A percentile compares a stretch with the other conserved stretches of the same genome.
These are phyloP conservation scores for Verbena officinalis DNA, from an alignment of 257 asterid genomes.

Conservation along the genomic window DNA sequence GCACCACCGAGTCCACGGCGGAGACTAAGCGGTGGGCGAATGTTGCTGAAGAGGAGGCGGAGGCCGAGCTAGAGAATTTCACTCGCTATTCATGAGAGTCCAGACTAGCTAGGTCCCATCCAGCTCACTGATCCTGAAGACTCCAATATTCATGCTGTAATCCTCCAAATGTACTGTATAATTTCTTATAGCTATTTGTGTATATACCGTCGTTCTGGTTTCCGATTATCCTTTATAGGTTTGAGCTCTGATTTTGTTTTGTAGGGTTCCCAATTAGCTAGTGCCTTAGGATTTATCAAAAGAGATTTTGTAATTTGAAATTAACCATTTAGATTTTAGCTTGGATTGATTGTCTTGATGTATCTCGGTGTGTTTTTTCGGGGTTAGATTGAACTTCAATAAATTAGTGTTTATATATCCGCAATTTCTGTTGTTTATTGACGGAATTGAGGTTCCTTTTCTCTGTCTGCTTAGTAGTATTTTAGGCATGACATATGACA, in stretches of 20 bases:
- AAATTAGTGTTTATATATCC: conserved; percentile 20
- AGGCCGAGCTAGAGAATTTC: conserved; percentile 24
- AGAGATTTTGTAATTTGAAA: no score
- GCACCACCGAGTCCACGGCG: neutral
- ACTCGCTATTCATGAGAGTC: conserved; percentile 45
- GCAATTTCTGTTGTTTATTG: conserved; percentile 12
- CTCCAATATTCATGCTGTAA: conserved; percentile 55
- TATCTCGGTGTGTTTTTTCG: neutral
- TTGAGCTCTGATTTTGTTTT: conserved; percentile 8
- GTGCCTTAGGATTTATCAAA: neutral
- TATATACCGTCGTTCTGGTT: conserved; percentile 24
- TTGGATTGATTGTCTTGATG: neutral
- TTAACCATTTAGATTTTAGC: neutral
- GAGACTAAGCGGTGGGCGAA: conserved; percentile 65
- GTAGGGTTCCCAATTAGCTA: neutral
- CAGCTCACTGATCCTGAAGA: conserved; percentile 61
- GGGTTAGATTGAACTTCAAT: conserved; percentile 14
- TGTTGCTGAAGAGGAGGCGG: conserved; percentile 43
- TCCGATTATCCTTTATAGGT: neutral
- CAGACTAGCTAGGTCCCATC: conserved; percentile 9
- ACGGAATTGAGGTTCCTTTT: neutral
- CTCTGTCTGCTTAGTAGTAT: neutral
- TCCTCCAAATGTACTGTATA: neutral
- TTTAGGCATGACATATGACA: neutral
- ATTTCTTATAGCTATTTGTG: conserved; percentile 6